Evolutionary conservation across 225 moss, liverwort and hornwort species (phyloP).

Genomic region (Polytrichum formosum): DNA sequence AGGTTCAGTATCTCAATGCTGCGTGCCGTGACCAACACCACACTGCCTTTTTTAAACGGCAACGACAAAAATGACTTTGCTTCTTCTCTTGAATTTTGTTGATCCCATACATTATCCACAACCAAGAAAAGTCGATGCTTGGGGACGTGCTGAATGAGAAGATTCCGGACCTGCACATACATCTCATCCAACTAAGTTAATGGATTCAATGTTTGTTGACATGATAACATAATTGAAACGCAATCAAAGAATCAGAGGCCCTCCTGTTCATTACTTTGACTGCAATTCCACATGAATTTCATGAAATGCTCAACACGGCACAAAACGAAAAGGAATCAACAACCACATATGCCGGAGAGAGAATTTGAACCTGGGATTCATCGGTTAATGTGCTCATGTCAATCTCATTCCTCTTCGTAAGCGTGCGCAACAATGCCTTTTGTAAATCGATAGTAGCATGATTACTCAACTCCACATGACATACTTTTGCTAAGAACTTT

Average conservation of each 20-base stretch:
- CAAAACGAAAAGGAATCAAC: too few relatives aligned
- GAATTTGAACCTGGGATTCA: background rate
- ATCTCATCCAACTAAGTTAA: background rate
- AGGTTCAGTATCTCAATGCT: background rate
- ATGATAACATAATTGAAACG: background rate
- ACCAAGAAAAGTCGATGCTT: background rate
- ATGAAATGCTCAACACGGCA: background rate
- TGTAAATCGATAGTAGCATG: background rate
- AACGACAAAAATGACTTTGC: background rate
- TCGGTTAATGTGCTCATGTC: background rate
- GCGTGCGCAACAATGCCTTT: background rate
- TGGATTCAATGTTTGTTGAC: background rate
- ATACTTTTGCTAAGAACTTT: background rate
- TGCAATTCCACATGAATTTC: background rate
- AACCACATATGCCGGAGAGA: background rate
- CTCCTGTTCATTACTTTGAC: background rate
- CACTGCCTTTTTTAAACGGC: background rate
- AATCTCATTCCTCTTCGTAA: background rate
- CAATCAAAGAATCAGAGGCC: background rate
- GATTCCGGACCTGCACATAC: background rate
- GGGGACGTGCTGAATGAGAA: background rate
- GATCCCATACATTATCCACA: conserved; percentile 1
- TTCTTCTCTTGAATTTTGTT: background rate
- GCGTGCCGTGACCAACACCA: background rate
- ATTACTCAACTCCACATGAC: background rate